Base-by-base conservation (phyloP, 2,329 filamentous ascomycete species). In the Nigrospora osmanthi region DNA sequence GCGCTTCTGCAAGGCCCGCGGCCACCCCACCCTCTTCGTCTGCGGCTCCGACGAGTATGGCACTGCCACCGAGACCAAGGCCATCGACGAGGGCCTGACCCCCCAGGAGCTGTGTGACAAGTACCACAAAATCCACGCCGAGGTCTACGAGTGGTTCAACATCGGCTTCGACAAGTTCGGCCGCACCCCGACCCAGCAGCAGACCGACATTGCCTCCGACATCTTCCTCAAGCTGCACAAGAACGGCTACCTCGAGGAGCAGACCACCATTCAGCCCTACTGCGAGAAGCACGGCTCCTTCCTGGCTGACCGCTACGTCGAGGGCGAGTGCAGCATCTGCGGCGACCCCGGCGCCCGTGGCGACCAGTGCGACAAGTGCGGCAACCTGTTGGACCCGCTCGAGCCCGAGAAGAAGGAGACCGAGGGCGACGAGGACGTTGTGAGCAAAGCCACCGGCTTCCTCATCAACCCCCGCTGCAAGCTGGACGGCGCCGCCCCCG, bases 111-210 rank as follows among this genome's bases (percentile, higher is more conserved):
- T 97, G 12, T 96, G 91, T 71, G 81, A 87, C 67, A 94, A 96
- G 71, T 96, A 94, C 72, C 87, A 94, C 69, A 81, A 81, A 57
- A 81, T 95, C 47, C 91, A 96, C 69, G 82, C 89, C 57, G 87
- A 86, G 40, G 85, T 96, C 53, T 97, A 97, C 67, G 80, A 94
- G 64, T 96, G 91, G 89, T 98, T 98, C 70, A 81, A 89, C 60
- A 91, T 97, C 59, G 83, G 79, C 47, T 97, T 97, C 62, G 91
- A 97, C 68, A 84, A 90, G 66, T 98, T 97, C 62, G 93, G 90
- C 50, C 85, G 90, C 48, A 97, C 93, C 6, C 89, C 90, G 3
- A 97, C 91, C 15, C 68, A 79, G 44, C 80, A 93, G 58, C 93
- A 97, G 7, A 96, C 89, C 17, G 80, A 89, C 54, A 97, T 98